Conservation (phyloP, 768 basidiomycete species). For the Pleurotus giganteus region DNA sequence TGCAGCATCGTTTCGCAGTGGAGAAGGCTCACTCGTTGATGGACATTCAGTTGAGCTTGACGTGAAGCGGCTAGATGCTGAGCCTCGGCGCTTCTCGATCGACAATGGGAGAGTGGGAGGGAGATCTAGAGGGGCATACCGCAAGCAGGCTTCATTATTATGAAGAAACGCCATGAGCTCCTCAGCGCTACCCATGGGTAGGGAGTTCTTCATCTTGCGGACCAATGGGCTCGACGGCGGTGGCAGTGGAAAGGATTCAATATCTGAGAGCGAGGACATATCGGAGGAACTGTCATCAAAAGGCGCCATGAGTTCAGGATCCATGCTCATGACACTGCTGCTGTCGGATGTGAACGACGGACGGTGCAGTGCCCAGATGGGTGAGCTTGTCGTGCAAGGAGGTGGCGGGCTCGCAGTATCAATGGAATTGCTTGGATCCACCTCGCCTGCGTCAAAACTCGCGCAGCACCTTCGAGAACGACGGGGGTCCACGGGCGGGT, state of each 20-base stretch:
- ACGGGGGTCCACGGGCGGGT: background rate
- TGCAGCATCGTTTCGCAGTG: background rate
- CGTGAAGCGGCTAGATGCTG: background rate
- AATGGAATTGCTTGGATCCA: background rate
- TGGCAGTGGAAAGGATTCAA: constrained; percentile 35
- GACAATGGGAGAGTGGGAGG: background rate
- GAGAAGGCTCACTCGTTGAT: background rate
- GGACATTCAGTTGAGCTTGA: background rate
- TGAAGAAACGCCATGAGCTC: constrained; percentile 10
- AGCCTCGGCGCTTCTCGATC: background rate
- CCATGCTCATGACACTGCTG: background rate
- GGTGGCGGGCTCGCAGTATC: background rate
- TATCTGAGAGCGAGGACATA: constrained; percentile 31
- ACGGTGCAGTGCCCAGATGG: background rate
- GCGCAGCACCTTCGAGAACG: constrained; percentile 1
- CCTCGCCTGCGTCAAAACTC: background rate
- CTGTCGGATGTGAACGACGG: background rate
- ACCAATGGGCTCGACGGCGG: constrained; percentile 37
- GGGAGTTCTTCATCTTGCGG: constrained; percentile 43
- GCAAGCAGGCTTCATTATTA: background rate
- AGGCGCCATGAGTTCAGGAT: constrained; percentile 17
- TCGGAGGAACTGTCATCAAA: constrained; percentile 32
- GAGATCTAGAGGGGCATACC: background rate
- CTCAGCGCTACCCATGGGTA: constrained; percentile 25
- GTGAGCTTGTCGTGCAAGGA: background rate